Base-by-base conservation (phyloP, 441 rosid genomes). In the Viola pubescens region DNA sequence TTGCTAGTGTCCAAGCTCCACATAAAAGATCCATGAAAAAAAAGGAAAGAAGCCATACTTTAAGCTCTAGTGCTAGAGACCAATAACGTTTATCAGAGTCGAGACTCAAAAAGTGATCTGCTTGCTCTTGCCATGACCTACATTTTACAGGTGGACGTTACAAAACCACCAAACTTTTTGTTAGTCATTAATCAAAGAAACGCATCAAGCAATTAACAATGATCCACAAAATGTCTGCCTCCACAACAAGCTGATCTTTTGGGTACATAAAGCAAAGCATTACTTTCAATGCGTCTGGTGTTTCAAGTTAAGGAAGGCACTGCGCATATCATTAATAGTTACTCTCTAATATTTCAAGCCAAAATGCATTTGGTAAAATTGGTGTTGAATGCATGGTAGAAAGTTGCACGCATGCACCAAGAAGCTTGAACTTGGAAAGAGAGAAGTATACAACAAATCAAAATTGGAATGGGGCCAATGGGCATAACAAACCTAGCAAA, bases 81-180 rank as follows among this genome's bases (percentile, higher is more conserved):
- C 77, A 80, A 49, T 77, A 68, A 40, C 80, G 74, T 43, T 75
- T 74, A 58, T 63, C 65, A 34, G 66, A 46, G 16, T 75, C 71
- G 52, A 73, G 73, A 65, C 61, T 60, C 52, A 78, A 73, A 68
- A 78, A 72, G 34, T 54, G 75, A 54, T 66, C 51, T 42, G 80
- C 88, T 68, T 75, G 70, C 62, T 71, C 83, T 64, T 76, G 81
- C 90, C 90, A 87, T 54, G 62, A 63, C 82, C 94, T 87, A 62
- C 49, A 77, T 67, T 57, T 26, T 51, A 60, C 54, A 54, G 53
- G 53, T 26, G n/a, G 41, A 54, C 4, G 10, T 60, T 1, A 48
- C 52, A 26, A 26, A 26, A 26, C 34, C 34, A 2, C 34, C 34
- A 26, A 26, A 26, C 34, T 26, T 26, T 19, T 26, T 26, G 34